Percentiles rank a stretch among this genome's conserved stretches.
Conservation (phyloP, 306 rosid genomes). For the Chamaecrista fasciculata region DNA sequence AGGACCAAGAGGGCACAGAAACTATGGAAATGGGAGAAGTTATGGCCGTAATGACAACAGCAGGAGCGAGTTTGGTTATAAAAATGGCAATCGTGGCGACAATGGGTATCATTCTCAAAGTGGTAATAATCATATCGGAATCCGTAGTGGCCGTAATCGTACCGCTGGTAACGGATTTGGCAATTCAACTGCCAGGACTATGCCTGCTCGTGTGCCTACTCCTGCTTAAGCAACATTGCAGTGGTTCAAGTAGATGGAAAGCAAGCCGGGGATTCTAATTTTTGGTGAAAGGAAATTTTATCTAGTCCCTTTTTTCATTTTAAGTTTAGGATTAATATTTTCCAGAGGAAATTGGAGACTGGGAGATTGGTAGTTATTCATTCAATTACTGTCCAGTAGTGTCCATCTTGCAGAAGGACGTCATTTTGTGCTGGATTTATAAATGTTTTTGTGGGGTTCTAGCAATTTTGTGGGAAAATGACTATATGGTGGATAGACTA, state of each 20-base stretch:
- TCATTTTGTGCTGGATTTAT: not conserved
- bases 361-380: slow-evolving; percentile 19
- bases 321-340: not conserved
- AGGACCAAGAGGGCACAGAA: slow-evolving; percentile 73
- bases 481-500: not conserved
- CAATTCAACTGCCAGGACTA: slow-evolving; percentile 41
- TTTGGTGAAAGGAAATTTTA: not conserved
- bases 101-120: slow-evolving; percentile 68
- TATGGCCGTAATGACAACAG: slow-evolving; percentile 61
- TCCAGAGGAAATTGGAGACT: not conserved
- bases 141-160: slow-evolving; percentile 54
- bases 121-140: slow-evolving; percentile 44
- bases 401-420: not conserved
- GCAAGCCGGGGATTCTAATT: slow-evolving; percentile 24
- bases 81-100: slow-evolving; percentile 59
- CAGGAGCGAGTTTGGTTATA: slow-evolving; percentile 57
- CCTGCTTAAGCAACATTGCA: slow-evolving; percentile 50
- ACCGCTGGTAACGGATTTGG: slow-evolving; percentile 45
- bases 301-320: not conserved
- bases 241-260: slow-evolving; percentile 24
- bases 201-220: slow-evolving; percentile 55
- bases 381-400: slow-evolving; percentile 10
- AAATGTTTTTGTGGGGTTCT: not conserved
- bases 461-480: not conserved
- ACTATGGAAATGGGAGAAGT: slow-evolving; percentile 59